Conservation (phyloP, 2,329 filamentous ascomycete genomes). For the Fusarium sp. region DNA sequence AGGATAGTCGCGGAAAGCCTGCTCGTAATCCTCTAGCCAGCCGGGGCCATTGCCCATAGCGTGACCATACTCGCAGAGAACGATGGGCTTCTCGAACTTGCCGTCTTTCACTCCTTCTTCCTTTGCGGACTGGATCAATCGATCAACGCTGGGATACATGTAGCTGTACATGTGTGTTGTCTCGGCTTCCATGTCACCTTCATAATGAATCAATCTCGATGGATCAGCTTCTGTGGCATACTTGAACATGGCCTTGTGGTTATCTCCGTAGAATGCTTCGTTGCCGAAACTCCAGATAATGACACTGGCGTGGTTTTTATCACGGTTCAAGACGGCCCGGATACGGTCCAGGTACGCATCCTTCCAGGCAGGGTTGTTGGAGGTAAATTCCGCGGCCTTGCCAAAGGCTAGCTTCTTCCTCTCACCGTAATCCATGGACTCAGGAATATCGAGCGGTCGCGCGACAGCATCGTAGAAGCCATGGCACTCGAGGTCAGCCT, state of each 20-base stretch:
- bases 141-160: constrained; percentile 74
- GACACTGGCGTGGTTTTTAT: constrained; percentile 80
- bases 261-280: constrained; percentile 79
- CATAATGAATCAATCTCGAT: constrained; percentile 75
- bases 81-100: constrained; percentile 69
- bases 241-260: constrained; percentile 78
- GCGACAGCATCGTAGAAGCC: constrained; percentile 67
- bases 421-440: constrained; percentile 72
- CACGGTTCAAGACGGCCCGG: constrained; percentile 74
- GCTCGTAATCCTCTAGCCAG: constrained; percentile 77
- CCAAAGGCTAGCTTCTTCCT: constrained; percentile 70
- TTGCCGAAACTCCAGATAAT: constrained; percentile 83
- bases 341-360: constrained; percentile 78
- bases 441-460: constrained; percentile 66
- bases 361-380: constrained; percentile 73
- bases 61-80: constrained; percentile 72
- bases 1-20: constrained; percentile 72
- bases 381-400: constrained; percentile 70
- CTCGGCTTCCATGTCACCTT: constrained; percentile 72
- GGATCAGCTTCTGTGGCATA: constrained; percentile 72
- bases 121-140: constrained; percentile 63
- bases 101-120: constrained; percentile 62
- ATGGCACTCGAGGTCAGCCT: constrained; percentile 68
- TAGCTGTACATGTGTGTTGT: constrained; percentile 77
- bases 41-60: constrained; percentile 85